Evolutionary conservation across 805 yeast species (phyloP).

Genomic region (Aciculoconidium aculeatum): DNA sequence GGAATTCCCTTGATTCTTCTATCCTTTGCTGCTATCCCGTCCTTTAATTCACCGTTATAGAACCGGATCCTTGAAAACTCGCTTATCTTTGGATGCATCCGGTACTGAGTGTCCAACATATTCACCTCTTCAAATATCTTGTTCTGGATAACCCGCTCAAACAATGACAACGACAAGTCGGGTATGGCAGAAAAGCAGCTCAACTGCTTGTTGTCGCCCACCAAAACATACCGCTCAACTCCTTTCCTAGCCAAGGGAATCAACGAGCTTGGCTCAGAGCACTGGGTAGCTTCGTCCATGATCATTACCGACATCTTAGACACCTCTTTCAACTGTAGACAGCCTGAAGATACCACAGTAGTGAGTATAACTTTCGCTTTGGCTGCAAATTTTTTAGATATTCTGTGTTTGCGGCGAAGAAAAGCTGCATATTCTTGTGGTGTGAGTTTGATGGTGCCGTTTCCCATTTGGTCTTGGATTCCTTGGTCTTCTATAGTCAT

Average conservation of each 20-base stretch:
- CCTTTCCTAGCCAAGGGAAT: slow-evolving; percentile 69
- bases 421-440: slow-evolving; percentile 47
- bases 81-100: slow-evolving; percentile 63
- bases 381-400: slow-evolving; percentile 45
- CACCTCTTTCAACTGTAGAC: slow-evolving; percentile 52
- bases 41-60: slow-evolving; percentile 43
- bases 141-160: slow-evolving; percentile 59
- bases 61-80: slow-evolving; percentile 51
- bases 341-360: slow-evolving; percentile 70
- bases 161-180: slow-evolving; percentile 57
- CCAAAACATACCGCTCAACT: slow-evolving; percentile 60
- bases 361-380: slow-evolving; percentile 69
- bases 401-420: slow-evolving; percentile 37
- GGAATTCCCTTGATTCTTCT: slow-evolving; percentile 43
- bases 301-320: slow-evolving; percentile 58
- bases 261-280: slow-evolving; percentile 66
- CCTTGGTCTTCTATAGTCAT: slow-evolving; percentile 42
- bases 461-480: slow-evolving; percentile 36
- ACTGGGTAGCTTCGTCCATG: slow-evolving; percentile 76
- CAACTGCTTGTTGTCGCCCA: slow-evolving; percentile 72
- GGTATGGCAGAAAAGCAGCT: slow-evolving; percentile 68
- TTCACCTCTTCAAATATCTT: slow-evolving; percentile 56
- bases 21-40: slow-evolving; percentile 54
- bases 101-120: slow-evolving; percentile 64
- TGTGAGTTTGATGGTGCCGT: slow-evolving; percentile 15